Conservation (phyloP, 768 basidiomycete genomes). For the Phallus indusiatus region DNA sequence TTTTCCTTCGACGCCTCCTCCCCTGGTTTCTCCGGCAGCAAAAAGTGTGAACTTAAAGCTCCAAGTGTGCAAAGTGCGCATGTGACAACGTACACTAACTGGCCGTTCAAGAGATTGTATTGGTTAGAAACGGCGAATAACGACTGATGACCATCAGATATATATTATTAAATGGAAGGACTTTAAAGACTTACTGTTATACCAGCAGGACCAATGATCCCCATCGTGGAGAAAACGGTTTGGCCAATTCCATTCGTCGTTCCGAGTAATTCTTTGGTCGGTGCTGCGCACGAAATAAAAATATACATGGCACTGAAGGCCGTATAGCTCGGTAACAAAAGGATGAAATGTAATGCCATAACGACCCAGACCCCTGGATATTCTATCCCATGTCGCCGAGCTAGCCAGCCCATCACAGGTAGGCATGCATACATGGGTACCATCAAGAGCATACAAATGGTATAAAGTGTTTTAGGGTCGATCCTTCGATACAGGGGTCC, state of each 20-base stretch:
- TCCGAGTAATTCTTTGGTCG: neutral
- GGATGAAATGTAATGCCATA: constrained; percentile 3
- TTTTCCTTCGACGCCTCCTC: neutral
- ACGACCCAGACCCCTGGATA: constrained; percentile 37
- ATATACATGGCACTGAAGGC: constrained; percentile 9
- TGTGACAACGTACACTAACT: neutral
- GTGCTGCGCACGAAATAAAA: neutral
- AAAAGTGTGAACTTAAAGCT: neutral
- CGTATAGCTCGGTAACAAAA: constrained; percentile 9
- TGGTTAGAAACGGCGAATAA: neutral
- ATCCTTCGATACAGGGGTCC: constrained; percentile 25
- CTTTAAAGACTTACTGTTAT: neutral
- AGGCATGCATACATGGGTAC: constrained; percentile 29
- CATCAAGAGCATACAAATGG: neutral
- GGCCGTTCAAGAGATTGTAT: neutral
- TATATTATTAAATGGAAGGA: neutral
- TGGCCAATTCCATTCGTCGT: neutral
- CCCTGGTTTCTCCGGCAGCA: constrained; percentile 8
- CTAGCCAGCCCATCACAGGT: constrained; percentile 23
- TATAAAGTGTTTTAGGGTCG: constrained; percentile 22
- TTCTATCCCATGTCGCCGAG: constrained; percentile 29
- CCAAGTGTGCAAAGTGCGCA: neutral
- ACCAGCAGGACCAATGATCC: neutral
- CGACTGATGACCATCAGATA: neutral
- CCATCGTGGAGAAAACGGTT: neutral